These are phyloP conservation scores for Avena insularis DNA, from an alignment of 176 grass and related monocot species.

Conservation along the genomic window DNA sequence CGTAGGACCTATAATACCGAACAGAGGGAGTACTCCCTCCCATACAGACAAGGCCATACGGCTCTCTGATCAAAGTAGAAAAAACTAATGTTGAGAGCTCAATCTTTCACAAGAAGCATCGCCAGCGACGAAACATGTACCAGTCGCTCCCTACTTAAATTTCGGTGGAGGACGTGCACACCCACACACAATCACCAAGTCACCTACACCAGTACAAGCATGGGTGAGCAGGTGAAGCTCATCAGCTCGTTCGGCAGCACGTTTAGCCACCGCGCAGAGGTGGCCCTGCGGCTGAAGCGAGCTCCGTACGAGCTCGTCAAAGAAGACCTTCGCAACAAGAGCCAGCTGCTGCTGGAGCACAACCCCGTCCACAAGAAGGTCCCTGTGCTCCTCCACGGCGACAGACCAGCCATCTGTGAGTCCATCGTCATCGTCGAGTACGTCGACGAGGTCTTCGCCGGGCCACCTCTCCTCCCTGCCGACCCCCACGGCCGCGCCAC, in stretches of 20 bases:
- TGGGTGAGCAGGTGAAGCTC: constrained; percentile 43
- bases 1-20: no score
- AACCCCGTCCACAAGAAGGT: constrained; percentile 66
- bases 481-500: constrained; percentile 49
- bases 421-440: constrained; percentile 52
- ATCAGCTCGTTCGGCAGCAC: constrained; percentile 44
- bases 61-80: neutral
- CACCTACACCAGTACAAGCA: neutral
- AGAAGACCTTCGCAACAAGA: constrained; percentile 55
- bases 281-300: constrained; percentile 40
- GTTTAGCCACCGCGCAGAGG: constrained; percentile 26
- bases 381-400: constrained; percentile 59
- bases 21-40: no score
- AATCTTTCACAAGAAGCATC: neutral
- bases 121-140: neutral
- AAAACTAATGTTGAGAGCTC: neutral
- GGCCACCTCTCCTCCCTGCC: constrained; percentile 26
- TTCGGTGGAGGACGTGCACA: neutral
- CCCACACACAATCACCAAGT: neutral
- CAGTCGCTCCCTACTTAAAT: neutral
- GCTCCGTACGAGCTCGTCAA: constrained; percentile 46
- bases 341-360: constrained; percentile 34
- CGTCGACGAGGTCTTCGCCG: constrained; percentile 44
- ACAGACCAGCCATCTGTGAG: constrained; percentile 16
- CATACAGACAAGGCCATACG: neutral